phyloP scores from a whole-genome alignment of 129 eudicot genomes.

The Rutidosis leptorrhynchoides region DNA sequence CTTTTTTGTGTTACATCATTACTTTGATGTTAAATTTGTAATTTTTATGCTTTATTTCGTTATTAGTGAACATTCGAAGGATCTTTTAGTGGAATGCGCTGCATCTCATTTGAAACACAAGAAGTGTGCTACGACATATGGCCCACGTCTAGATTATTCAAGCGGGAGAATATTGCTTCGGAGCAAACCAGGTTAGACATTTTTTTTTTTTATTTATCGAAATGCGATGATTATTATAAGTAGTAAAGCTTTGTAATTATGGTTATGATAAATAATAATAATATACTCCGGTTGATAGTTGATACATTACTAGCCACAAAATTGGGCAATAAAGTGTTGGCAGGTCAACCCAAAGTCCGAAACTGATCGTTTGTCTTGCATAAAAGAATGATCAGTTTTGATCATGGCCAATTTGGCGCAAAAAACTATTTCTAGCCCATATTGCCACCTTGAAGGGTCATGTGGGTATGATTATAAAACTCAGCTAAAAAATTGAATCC shows the following conservation, averaged over 20 bases:
- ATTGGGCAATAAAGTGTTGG: too few relatives aligned
- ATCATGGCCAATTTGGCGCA: background rate
- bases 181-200: slow-evolving; percentile 98
- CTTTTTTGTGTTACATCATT: slow-evolving; percentile 9
- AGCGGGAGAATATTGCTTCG: slow-evolving; percentile 90
- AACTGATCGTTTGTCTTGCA: background rate
- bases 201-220: too few relatives aligned
- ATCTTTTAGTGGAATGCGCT: slow-evolving; percentile 73
- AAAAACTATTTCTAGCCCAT: too few relatives aligned
- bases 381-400: background rate
- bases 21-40: slow-evolving; percentile 11
- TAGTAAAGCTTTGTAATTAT: too few relatives aligned
- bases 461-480: background rate
- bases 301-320: too few relatives aligned
- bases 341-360: slow-evolving; percentile 9
- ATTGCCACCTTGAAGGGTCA: background rate
- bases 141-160: slow-evolving; percentile 70
- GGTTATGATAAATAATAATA: too few relatives aligned
- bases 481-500: background rate
- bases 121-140: slow-evolving; percentile 59
- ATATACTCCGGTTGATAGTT: too few relatives aligned
- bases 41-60: slow-evolving; percentile 14
- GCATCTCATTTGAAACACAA: slow-evolving; percentile 82
- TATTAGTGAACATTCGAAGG: slow-evolving; percentile 70
- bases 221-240: too few relatives aligned